A percentile compares a stretch with the other conserved stretches of the same genome.
phyloP scores from a whole-genome alignment of 2,329 filamentous ascomycete species.

The Xylaria arbuscula region DNA sequence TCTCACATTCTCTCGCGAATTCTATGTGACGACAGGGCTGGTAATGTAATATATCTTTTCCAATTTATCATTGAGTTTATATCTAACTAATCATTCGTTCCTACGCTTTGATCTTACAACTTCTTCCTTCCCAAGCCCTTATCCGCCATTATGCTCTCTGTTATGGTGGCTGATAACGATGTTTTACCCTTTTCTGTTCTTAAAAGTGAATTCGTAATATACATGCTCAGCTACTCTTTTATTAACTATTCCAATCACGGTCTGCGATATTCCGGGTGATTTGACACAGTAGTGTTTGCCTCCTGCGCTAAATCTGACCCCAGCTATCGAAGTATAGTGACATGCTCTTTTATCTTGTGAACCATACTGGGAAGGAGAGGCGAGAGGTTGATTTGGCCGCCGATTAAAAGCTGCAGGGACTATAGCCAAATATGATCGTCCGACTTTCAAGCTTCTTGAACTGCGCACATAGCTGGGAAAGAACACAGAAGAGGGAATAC shows the following conservation, averaged over 20 bases:
- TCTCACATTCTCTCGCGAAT: background rate
- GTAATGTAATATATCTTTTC: background rate
- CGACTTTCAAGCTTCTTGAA: background rate
- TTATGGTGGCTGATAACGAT: too few species aligned
- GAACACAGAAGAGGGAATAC: background rate
- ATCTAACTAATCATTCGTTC: too few species aligned
- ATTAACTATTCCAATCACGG: too few species aligned
- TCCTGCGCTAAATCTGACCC: background rate
- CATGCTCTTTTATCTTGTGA: background rate
- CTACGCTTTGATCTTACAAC: too few species aligned
- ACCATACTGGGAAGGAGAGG: background rate
- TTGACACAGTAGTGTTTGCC: too few species aligned
- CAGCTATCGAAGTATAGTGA: background rate
- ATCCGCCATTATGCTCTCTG: too few species aligned
- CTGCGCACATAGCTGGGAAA: background rate
- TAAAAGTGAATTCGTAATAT: too few species aligned
- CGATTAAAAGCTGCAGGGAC: background rate
- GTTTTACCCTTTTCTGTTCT: too few species aligned
- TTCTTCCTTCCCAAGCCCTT: too few species aligned
- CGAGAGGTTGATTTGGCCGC: background rate
- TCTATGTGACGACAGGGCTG: background rate
- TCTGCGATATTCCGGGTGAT: too few species aligned
- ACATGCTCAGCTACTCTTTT: too few species aligned
- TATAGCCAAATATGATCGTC: background rate
- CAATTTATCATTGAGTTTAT: background rate